These are phyloP conservation scores for Nitzschia sp. DNA, from an alignment of 108 stramenopile genomes.

Conservation along the genomic window DNA sequence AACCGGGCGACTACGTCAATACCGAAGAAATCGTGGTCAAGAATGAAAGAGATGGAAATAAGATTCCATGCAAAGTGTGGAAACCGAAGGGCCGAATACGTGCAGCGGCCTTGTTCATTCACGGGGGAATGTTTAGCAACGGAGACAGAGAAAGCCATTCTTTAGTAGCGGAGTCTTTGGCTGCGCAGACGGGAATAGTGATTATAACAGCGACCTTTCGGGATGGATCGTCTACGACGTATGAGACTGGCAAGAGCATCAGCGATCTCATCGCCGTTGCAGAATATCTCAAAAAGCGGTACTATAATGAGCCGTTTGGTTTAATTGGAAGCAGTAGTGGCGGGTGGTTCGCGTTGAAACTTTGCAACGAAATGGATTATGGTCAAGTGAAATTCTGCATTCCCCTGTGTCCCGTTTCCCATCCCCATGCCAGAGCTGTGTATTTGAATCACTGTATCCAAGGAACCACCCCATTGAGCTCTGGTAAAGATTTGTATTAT, in stretches of 20 bases:
- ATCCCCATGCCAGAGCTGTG: slow-evolving; percentile 34
- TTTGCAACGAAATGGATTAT: slow-evolving; percentile 11
- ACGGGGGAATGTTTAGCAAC: slow-evolving; percentile 36
- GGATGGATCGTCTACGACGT: slow-evolving; percentile 24
- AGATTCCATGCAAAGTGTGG: slow-evolving; percentile 7
- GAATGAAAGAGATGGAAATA: background rate
- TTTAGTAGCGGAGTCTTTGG: slow-evolving; percentile 17
- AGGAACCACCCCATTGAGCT: background rate
- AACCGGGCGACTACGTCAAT: slow-evolving; percentile 7
- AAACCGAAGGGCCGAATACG: slow-evolving; percentile 12
- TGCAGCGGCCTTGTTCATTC: slow-evolving; percentile 35
- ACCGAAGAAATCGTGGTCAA: background rate
- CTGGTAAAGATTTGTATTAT: slow-evolving; percentile 9
- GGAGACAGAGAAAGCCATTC: slow-evolving; percentile 28
- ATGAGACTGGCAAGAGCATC: slow-evolving; percentile 18
- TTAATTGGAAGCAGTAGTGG: slow-evolving; percentile 38
- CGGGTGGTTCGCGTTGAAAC: slow-evolving; percentile 36
- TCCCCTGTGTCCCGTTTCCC: slow-evolving; percentile 35
- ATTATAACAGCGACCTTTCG: slow-evolving; percentile 41
- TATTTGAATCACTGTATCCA: slow-evolving; percentile 37
- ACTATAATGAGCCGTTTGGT: slow-evolving; percentile 28
- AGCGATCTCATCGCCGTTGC: slow-evolving; percentile 28
- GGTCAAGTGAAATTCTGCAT: slow-evolving; percentile 36
- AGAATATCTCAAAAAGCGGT: background rate
- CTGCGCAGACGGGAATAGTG: slow-evolving; percentile 1